Percentiles rank a stretch among this genome's conserved stretches.
phyloP scores from a whole-genome alignment of 108 stramenopile genomes.

The Craspedostauros australis region DNA sequence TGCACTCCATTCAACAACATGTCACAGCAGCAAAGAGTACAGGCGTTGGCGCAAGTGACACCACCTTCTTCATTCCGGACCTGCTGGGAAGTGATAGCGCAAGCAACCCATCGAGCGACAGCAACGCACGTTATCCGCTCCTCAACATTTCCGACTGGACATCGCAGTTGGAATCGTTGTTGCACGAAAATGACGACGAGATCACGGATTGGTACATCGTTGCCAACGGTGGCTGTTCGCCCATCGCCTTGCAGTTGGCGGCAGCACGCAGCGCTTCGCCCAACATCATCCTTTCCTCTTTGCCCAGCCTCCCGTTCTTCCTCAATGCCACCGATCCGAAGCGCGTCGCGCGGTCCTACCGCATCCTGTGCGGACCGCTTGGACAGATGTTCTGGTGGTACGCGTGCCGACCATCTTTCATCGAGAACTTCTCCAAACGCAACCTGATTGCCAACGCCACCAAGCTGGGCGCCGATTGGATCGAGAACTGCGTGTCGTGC shows the following conservation, averaged over 20 bases:
- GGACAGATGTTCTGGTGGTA: constrained; percentile 64
- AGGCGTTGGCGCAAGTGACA: no score
- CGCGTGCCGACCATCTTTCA: constrained; percentile 36
- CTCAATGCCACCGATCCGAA: constrained; percentile 22
- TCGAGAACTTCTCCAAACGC: constrained; percentile 45
- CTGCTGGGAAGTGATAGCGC: constrained; percentile 51
- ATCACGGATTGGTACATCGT: constrained; percentile 37
- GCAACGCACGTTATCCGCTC: constrained; percentile 24
- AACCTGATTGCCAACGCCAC: constrained; percentile 44
- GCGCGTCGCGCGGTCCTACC: constrained; percentile 42
- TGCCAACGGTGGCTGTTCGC: constrained; percentile 59
- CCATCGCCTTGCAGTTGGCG: constrained; percentile 48
- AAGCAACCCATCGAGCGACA: constrained; percentile 10
- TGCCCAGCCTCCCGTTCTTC: constrained; percentile 41
- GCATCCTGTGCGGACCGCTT: constrained; percentile 29
- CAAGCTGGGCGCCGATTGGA: constrained; percentile 44
- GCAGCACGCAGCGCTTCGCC: constrained; percentile 1
- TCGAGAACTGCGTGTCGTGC: constrained; percentile 29
- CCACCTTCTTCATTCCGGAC: constrained; percentile 36
- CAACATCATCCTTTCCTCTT: constrained; percentile 44
- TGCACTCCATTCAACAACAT: constrained; percentile 17
- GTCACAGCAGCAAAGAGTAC: neutral
- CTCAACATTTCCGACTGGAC: constrained; percentile 53
- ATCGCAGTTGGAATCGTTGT: constrained; percentile 31
- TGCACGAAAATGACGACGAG: constrained; percentile 14